phyloP scores from a whole-genome alignment of 2,329 filamentous ascomycete genomes.

The Claviceps lovelessii region DNA sequence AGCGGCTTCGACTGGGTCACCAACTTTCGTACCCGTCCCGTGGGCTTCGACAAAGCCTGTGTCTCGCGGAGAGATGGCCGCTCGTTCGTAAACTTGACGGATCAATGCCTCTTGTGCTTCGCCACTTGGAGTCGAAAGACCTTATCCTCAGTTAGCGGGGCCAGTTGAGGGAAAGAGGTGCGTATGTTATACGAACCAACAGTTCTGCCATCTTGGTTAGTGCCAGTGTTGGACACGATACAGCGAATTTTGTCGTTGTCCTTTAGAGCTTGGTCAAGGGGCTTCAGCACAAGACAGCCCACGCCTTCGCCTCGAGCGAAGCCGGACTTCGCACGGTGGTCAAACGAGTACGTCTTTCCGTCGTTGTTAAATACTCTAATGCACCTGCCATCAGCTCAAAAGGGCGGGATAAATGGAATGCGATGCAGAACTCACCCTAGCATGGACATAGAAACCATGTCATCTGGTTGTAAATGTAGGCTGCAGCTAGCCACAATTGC shows the following conservation, averaged over 20 bases:
- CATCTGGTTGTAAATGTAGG: conserved; percentile 32
- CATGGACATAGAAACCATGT: conserved; percentile 18
- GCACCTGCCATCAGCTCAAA: background rate
- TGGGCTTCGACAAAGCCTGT: conserved; percentile 33
- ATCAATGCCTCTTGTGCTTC: conserved; percentile 31
- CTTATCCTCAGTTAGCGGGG: conserved; percentile 16
- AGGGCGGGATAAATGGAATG: background rate
- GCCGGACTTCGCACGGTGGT: conserved; percentile 24
- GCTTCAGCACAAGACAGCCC: conserved; percentile 42
- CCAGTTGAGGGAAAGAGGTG: too few relatives aligned
- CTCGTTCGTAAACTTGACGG: conserved; percentile 19
- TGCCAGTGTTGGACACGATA: conserved; percentile 34
- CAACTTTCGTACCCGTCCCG: conserved; percentile 40
- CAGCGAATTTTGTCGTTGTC: conserved; percentile 41
- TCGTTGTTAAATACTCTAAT: conserved; percentile 29
- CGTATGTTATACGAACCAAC: conserved; percentile 3
- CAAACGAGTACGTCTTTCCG: conserved; percentile 32
- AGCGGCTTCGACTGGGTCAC: conserved; percentile 40
- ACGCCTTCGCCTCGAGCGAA: conserved; percentile 49
- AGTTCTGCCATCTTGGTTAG: conserved; percentile 42
- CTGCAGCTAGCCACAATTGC: conserved; percentile 35
- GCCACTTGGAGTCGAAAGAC: conserved; percentile 41
- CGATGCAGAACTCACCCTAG: conserved; percentile 10
- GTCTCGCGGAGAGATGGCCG: conserved; percentile 15
- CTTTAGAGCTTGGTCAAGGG: conserved; percentile 35